These are phyloP conservation scores for Cytospora mali DNA, from an alignment of 2,329 filamentous ascomycete genomes.

Conservation along the genomic window DNA sequence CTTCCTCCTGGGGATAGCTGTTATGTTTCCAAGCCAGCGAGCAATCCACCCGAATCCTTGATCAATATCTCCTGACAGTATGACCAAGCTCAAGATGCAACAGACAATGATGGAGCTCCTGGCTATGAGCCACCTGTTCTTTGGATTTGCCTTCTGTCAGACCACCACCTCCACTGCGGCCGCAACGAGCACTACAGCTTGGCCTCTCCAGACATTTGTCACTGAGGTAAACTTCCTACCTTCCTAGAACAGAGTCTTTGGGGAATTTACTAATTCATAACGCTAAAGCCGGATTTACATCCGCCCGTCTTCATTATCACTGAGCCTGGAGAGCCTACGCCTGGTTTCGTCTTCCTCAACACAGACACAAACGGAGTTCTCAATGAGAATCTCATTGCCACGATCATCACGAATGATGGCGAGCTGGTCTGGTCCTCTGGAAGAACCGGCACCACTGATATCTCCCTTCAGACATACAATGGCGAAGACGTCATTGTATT, in stretches of 20 bases:
- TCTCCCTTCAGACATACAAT: slow-evolving; percentile 46
- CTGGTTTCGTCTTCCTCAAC: slow-evolving; percentile 17
- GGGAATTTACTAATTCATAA: background rate
- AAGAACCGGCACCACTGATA: slow-evolving; percentile 44
- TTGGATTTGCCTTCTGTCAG: slow-evolving; percentile 14
- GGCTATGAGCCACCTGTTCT: slow-evolving; percentile 9
- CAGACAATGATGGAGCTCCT: slow-evolving; percentile 8
- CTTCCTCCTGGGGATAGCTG: slow-evolving; percentile 3
- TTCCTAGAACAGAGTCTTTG: background rate
- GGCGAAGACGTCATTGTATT: slow-evolving; percentile 43
- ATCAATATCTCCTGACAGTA: background rate
- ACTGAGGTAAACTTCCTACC: background rate
- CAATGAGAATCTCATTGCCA: slow-evolving; percentile 15
- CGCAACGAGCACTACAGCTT: background rate
- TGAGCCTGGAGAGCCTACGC: slow-evolving; percentile 7
- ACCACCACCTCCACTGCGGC: background rate
- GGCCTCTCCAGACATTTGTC: slow-evolving; percentile 18
- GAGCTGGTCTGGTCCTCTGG: slow-evolving; percentile 48
- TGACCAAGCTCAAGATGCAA: slow-evolving; percentile 10
- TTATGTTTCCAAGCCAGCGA: background rate
- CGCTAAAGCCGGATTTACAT: slow-evolving; percentile 1
- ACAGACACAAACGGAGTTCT: slow-evolving; percentile 16
- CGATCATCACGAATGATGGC: slow-evolving; percentile 46
- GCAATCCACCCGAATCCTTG: background rate
- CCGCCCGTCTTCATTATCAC: slow-evolving; percentile 12